A percentile compares a stretch with the other conserved stretches of the same genome.
Evolutionary conservation across 768 basidiomycete species (phyloP).

Genomic region (Termitomyces sp.): DNA sequence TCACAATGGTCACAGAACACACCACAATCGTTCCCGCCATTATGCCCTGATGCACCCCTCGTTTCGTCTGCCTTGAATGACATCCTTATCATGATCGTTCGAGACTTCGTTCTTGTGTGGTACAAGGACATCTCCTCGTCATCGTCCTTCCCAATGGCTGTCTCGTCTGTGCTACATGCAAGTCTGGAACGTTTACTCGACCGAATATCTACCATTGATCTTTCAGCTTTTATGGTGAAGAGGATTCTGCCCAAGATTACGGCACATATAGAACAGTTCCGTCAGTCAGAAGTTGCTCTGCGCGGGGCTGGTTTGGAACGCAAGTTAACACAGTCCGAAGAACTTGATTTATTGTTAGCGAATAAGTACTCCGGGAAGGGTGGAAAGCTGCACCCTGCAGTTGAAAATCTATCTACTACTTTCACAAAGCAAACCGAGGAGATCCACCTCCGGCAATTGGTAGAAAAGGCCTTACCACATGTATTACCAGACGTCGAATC

Average conservation of each 20-base stretch:
- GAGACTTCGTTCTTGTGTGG: constrained; percentile 90
- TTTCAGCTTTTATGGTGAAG: constrained; percentile 74
- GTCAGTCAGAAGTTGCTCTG: constrained; percentile 82
- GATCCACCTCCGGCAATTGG: constrained; percentile 68
- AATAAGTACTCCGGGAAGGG: constrained; percentile 72
- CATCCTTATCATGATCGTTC: constrained; percentile 73
- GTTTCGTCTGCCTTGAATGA: constrained; percentile 75
- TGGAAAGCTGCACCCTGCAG: constrained; percentile 74
- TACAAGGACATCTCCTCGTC: constrained; percentile 84
- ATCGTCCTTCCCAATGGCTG: constrained; percentile 82
- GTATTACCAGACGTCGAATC: constrained; percentile 77
- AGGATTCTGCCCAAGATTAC: constrained; percentile 88
- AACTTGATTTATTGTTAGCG: constrained; percentile 82
- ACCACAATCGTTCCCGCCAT: constrained; percentile 62
- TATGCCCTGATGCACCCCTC: constrained; percentile 60
- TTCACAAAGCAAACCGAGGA: constrained; percentile 92
- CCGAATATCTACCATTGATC: constrained; percentile 58
- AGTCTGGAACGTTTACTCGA: constrained; percentile 56
- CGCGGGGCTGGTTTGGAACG: constrained; percentile 82
- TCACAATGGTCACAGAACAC: constrained; percentile 85
- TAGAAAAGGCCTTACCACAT: constrained; percentile 68
- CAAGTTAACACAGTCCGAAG: constrained; percentile 83
- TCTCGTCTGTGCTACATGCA: constrained; percentile 71
- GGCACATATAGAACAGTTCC: constrained; percentile 84
- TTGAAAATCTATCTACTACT: constrained; percentile 83